Conservation (phyloP, 2,329 filamentous ascomycete genomes). For the Penicillium brasilianum region DNA sequence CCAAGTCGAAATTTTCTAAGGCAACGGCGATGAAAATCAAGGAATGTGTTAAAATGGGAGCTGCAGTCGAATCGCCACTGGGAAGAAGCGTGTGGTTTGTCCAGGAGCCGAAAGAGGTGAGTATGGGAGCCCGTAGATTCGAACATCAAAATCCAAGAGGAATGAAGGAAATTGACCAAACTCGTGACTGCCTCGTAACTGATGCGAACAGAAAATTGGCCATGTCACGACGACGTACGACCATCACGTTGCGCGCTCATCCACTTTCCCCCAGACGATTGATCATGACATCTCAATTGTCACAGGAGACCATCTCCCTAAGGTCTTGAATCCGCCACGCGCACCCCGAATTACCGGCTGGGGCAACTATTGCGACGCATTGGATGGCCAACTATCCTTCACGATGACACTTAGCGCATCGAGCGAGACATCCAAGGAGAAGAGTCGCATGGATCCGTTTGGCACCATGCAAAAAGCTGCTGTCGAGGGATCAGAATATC, state of each 20-base stretch:
- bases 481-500: conserved; percentile 22
- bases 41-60: conserved; percentile 13
- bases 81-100: conserved; percentile 22
- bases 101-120: conserved; percentile 18
- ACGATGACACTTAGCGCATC: conserved; percentile 14
- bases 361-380: conserved; percentile 20
- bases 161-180: neutral
- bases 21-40: conserved; percentile 16
- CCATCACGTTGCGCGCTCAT: conserved; percentile 12
- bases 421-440: neutral
- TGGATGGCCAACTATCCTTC: conserved; percentile 19
- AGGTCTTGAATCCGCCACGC: conserved; percentile 11
- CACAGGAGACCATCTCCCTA: conserved; percentile 16
- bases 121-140: neutral
- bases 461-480: conserved; percentile 18
- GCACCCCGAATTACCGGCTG: conserved; percentile 21
- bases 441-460: conserved; percentile 5
- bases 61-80: conserved; percentile 19
- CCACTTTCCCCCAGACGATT: conserved; percentile 21
- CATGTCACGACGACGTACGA: conserved; percentile 20
- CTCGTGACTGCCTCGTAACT: conserved; percentile 3
- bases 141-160: no score
- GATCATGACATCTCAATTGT: conserved; percentile 19
- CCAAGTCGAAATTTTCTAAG: conserved; percentile 12
- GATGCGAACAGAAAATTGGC: conserved; percentile 17